These are phyloP conservation scores for Penicillium psychrofluorescens DNA, from an alignment of 495 filamentous ascomycete species.

Conservation along the genomic window DNA sequence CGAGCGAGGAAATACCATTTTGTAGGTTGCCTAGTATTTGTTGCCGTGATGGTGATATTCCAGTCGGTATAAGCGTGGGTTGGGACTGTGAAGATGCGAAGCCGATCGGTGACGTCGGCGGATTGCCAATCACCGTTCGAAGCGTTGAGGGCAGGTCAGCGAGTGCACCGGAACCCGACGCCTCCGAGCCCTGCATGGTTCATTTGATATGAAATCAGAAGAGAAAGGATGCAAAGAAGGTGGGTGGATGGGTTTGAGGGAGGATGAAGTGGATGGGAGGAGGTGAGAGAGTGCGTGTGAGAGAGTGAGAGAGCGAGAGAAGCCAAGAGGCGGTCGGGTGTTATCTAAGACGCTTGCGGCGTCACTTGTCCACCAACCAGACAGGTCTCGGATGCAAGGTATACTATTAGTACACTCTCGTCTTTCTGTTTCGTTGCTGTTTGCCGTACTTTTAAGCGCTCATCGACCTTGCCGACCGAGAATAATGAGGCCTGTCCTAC, in stretches of 20 bases:
- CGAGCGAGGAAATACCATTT: constrained; percentile 22
- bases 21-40: constrained; percentile 22
- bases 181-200: constrained; percentile 41
- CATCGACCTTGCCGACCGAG: no score
- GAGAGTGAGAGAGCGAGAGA: constrained; percentile 5
- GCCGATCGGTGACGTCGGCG: constrained; percentile 27
- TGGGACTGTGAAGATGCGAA: constrained; percentile 7
- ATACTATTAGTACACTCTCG: no score
- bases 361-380: no score
- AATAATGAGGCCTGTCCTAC: no score
- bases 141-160: constrained; percentile 31
- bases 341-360: constrained; percentile 30
- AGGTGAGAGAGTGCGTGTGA: constrained; percentile 4
- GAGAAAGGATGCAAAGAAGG: neutral
- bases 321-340: constrained; percentile 1
- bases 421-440: no score
- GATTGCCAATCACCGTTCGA: constrained; percentile 24
- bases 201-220: constrained; percentile 23
- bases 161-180: constrained; percentile 34
- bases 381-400: no score
- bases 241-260: neutral
- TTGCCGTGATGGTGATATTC: constrained; percentile 13
- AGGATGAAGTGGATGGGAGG: neutral
- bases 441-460: neutral
- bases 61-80: constrained; percentile 5